phyloP scores from a whole-genome alignment of 768 basidiomycete species.

The Mycena alexandri region DNA sequence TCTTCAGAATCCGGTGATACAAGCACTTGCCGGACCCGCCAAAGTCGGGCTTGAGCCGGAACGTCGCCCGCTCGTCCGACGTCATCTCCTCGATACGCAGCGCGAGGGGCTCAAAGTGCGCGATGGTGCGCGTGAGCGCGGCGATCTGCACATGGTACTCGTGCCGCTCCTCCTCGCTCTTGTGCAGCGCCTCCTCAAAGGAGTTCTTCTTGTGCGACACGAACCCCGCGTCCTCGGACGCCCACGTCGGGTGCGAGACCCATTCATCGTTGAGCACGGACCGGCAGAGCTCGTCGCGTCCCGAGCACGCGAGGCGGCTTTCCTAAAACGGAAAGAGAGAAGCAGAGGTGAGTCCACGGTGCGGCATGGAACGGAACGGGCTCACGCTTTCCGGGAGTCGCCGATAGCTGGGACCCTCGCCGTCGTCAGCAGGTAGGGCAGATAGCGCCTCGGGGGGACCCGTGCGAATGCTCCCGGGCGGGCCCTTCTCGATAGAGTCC shows the following conservation, averaged over 20 bases:
- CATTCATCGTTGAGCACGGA: constrained; percentile 97
- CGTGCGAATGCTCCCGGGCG: constrained; percentile 82
- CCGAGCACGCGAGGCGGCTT: constrained; percentile 90
- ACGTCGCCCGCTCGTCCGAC: constrained; percentile 83
- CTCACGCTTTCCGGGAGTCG: constrained; percentile 89
- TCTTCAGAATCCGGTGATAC: constrained; percentile 94
- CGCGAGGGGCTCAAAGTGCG: constrained; percentile 89
- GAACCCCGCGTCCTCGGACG: constrained; percentile 95
- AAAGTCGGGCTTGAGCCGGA: constrained; percentile 88
- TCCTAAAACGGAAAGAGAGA: constrained; percentile 66
- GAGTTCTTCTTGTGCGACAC: constrained; percentile 96
- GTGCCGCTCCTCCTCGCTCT: constrained; percentile 97
- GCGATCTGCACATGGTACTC: constrained; percentile 98
- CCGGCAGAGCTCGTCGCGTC: constrained; percentile 93
- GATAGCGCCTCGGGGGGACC: constrained; percentile 82
- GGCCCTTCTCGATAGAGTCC: constrained; percentile 73
- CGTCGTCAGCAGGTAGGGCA: constrained; percentile 84
- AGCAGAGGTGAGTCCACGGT: constrained; percentile 6
- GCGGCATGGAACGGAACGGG: constrained; percentile 36
- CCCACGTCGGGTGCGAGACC: constrained; percentile 99
- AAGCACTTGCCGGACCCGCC: constrained; percentile 90
- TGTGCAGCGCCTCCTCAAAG: constrained; percentile 95
- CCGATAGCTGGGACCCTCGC: constrained; percentile 94
- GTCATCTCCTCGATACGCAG: constrained; percentile 90
- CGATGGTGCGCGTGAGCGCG: constrained; percentile 90